These are phyloP conservation scores for Aureobasidium zeae DNA, from an alignment of 2,329 filamentous ascomycete species.

Conservation along the genomic window DNA sequence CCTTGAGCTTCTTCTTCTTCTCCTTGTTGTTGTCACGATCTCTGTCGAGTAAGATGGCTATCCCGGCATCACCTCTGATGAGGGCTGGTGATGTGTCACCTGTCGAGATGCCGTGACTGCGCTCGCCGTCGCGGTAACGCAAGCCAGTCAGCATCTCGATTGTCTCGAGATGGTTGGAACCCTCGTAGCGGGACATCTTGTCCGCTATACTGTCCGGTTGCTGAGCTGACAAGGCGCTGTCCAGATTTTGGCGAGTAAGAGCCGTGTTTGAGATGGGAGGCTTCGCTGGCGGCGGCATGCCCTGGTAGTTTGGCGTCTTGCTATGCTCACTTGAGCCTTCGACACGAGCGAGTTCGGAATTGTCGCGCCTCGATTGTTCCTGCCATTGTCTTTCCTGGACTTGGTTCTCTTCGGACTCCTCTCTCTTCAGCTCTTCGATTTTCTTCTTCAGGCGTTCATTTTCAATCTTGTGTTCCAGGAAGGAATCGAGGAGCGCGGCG, in stretches of 20 bases:
- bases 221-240: conserved; percentile 57
- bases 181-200: conserved; percentile 76
- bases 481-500: conserved; percentile 75
- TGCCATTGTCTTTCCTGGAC: conserved; percentile 54
- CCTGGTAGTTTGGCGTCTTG: conserved; percentile 34
- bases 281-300: conserved; percentile 60
- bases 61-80: conserved; percentile 77
- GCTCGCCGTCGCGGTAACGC: conserved; percentile 78
- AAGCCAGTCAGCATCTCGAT: conserved; percentile 91
- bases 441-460: conserved; percentile 78
- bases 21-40: conserved; percentile 68
- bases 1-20: conserved; percentile 79
- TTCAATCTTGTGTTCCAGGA: conserved; percentile 93
- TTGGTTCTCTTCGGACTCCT: conserved; percentile 73
- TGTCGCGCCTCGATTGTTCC: conserved; percentile 25
- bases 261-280: conserved; percentile 54
- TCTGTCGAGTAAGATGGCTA: conserved; percentile 72
- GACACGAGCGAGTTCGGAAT: conserved; percentile 42
- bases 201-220: conserved; percentile 69
- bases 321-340: conserved; percentile 14
- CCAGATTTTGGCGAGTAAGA: conserved; percentile 70
- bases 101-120: conserved; percentile 78
- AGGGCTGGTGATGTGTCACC: conserved; percentile 72
- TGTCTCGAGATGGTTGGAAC: conserved; percentile 64
- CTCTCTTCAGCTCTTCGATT: conserved; percentile 73